Conservation (phyloP, 164 flowering plant species). For the Brasenia schreberi region DNA sequence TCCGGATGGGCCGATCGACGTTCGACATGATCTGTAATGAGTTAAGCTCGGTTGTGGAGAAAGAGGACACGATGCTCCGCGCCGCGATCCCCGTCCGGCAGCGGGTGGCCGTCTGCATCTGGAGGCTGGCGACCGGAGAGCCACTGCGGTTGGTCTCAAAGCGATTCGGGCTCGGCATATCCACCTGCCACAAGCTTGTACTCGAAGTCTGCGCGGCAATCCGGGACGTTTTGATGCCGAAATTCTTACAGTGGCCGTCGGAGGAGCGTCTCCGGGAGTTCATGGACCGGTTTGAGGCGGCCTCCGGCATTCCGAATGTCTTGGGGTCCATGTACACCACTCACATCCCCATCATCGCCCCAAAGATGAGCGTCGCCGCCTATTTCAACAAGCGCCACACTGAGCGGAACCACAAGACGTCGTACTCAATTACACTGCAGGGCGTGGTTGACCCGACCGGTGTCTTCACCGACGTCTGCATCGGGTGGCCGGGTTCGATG, state of each 20-base stretch:
- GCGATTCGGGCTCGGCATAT: constrained; percentile 71
- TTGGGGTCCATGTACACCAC: constrained; percentile 75
- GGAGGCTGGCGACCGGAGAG: constrained; percentile 81
- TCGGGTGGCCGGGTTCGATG: constrained; percentile 85
- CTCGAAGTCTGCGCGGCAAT: constrained; percentile 77
- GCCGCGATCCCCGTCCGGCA: constrained; percentile 77
- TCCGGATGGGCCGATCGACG: constrained; percentile 68
- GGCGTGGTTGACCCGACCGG: constrained; percentile 59
- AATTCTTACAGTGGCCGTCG: constrained; percentile 60
- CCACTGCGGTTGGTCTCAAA: constrained; percentile 68
- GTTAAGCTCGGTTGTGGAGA: constrained; percentile 47
- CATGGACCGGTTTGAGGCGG: constrained; percentile 27
- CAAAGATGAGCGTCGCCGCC: constrained; percentile 47
- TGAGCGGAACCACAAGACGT: constrained; percentile 74
- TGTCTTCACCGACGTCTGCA: constrained; percentile 63
- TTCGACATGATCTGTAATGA: constrained; percentile 72
- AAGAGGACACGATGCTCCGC: constrained; percentile 73
- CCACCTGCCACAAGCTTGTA: constrained; percentile 82
- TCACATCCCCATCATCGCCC: constrained; percentile 76
- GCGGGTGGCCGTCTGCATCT: constrained; percentile 73
- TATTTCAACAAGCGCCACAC: constrained; percentile 74
- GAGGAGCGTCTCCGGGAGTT: constrained; percentile 3
- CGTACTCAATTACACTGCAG: constrained; percentile 74
- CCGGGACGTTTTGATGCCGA: constrained; percentile 48
- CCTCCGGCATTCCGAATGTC: constrained; percentile 52